These are phyloP conservation scores for Xylaria arbuscula DNA, from an alignment of 2,329 filamentous ascomycete species.

Conservation along the genomic window DNA sequence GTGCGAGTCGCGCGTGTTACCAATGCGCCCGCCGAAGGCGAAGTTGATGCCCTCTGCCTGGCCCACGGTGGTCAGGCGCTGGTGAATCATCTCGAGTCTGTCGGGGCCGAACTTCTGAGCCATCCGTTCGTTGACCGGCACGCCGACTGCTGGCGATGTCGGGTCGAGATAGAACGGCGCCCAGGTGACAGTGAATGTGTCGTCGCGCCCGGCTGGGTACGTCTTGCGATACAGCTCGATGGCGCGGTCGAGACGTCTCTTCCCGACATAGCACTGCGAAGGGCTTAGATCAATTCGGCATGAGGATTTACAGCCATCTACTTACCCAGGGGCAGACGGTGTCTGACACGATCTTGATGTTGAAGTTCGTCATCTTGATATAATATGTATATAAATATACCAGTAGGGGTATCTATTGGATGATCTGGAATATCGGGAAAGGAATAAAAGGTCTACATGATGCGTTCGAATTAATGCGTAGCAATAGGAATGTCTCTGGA, in stretches of 20 bases:
- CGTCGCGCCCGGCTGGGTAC: conserved; percentile 66
- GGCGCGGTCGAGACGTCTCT: conserved; percentile 77
- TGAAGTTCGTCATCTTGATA: conserved; percentile 74
- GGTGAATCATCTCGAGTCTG: conserved; percentile 66
- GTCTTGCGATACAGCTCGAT: conserved; percentile 73
- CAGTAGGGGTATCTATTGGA: no score
- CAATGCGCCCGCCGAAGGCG: conserved; percentile 75
- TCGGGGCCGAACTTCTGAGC: conserved; percentile 73
- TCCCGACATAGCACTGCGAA: conserved; percentile 79
- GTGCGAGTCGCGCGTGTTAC: conserved; percentile 84
- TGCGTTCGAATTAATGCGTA: background rate
- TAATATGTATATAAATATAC: background rate
- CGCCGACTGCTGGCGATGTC: conserved; percentile 60
- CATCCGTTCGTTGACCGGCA: conserved; percentile 65
- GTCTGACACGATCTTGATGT: conserved; percentile 83
- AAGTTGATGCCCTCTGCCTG: conserved; percentile 77
- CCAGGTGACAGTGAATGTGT: conserved; percentile 81
- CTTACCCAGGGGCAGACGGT: conserved; percentile 76
- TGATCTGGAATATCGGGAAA: background rate
- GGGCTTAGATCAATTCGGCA: conserved; percentile 39
- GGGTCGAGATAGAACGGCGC: conserved; percentile 85
- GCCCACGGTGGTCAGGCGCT: conserved; percentile 68
- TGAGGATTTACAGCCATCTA: conserved; percentile 35
- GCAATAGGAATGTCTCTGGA: background rate
- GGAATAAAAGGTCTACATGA: background rate